These are phyloP conservation scores for Venturia nashicola DNA, from an alignment of 2,329 filamentous ascomycete genomes.

Conservation along the genomic window DNA sequence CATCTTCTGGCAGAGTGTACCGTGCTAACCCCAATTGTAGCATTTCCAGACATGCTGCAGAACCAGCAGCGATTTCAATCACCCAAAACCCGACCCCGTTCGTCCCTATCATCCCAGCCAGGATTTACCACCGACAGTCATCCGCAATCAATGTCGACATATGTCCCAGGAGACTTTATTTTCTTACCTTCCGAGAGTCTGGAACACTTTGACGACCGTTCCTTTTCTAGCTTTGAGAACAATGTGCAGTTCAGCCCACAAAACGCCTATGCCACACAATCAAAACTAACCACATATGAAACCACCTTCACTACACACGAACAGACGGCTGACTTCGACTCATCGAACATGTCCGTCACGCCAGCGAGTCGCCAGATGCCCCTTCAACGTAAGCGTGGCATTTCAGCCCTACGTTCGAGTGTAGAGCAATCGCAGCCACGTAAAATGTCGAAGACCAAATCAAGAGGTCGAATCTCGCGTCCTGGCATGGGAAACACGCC, in stretches of 20 bases:
- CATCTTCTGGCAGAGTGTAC: neutral
- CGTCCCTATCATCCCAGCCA: neutral
- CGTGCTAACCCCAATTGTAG: neutral
- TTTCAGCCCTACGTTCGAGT: neutral
- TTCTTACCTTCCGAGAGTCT: neutral
- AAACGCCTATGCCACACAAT: neutral
- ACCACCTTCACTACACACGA: neutral
- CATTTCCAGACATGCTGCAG: neutral
- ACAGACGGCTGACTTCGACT: neutral
- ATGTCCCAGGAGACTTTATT: neutral
- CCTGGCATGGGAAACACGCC: neutral
- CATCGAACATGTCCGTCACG: neutral
- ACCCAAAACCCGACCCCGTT: neutral
- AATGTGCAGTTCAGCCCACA: neutral
- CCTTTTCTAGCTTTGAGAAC: neutral
- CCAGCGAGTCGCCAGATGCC: neutral
- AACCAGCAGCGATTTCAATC: neutral
- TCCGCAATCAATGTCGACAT: neutral
- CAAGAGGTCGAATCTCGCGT: neutral
- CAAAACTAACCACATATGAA: neutral
- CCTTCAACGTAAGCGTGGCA: neutral
- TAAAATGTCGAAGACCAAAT: neutral
- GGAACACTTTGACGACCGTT: neutral
- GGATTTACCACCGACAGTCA: neutral
- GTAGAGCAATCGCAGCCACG: neutral